Base-by-base conservation (phyloP, 768 basidiomycete genomes). In the Amanita jacksonii region DNA sequence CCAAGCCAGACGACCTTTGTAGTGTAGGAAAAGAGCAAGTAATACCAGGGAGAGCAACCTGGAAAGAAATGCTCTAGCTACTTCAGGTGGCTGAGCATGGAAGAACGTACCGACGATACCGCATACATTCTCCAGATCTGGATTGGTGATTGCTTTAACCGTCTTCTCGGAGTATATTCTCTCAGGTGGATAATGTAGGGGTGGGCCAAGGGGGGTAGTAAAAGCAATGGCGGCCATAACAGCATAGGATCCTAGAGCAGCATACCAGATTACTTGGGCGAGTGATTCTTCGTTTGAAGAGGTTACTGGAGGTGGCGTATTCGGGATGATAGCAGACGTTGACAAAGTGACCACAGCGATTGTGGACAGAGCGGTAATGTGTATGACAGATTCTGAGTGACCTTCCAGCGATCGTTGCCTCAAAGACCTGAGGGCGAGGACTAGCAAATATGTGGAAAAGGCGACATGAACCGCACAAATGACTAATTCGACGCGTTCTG, bases 1-100 rank as follows among this genome's bases (percentile, higher is more conserved):
- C 89, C 91, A 32, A 91, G 77, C 75, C 80, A 79, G 44, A 93
- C 77, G 10, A 96, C 86, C 48, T 83, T 80, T 1, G 89, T 92
- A 28, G 85, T 88, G 58, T 90, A 92, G 12, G 79, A 79, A 61
- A 96, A 96, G n/a, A 91, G 62, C 4, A 96, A 61, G 40, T 67
- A 63, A 45, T 73, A 75, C 69, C 72, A 76, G 1, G 72, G 64
- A 4, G 79, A 81, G 18, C 77, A 69, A 45, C 70, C 81, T 72
- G 38, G n/a, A n/a, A n/a, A n/a, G n/a, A 28, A 28, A 6, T 32
- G 18, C 7, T 13, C 15, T 19, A 10, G n/a, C 20, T 20, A 24
- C 42, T 5, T 16, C 20, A 18, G 40, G 6, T 15, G 28, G 22
- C 13, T 25, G 19, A 22, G n/a, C 12, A 18, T 41, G 7, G 4